Evolutionary conservation across 106 monocot species (phyloP).

Genomic region (Hemerocallis citrina): DNA sequence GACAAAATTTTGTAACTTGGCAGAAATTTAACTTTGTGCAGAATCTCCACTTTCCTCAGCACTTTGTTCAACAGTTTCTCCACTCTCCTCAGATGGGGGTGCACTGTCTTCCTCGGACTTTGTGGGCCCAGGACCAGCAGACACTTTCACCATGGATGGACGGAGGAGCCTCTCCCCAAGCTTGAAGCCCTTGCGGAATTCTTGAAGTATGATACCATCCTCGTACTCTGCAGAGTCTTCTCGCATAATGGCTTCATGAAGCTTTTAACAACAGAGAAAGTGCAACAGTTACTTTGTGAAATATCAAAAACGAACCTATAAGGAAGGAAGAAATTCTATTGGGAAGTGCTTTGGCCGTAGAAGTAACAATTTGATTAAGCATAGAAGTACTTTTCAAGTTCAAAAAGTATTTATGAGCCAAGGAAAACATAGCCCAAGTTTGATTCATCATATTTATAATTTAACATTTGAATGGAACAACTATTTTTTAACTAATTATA

Average conservation of each 20-base stretch:
- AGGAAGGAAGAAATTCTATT: too few species aligned
- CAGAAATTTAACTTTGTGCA: not conserved
- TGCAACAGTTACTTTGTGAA: not conserved
- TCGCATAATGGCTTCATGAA: constrained; percentile 90
- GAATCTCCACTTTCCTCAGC: constrained; percentile 16
- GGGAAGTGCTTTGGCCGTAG: too few species aligned
- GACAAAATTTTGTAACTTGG: not conserved
- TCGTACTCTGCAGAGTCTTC: constrained; percentile 70
- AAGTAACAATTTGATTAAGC: too few species aligned
- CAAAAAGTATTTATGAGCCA: too few species aligned
- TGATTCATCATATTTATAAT: too few species aligned
- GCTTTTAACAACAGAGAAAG: constrained; percentile 30
- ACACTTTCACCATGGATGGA: constrained; percentile 90
- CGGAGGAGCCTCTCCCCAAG: constrained; percentile 77
- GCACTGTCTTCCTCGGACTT: constrained; percentile 27
- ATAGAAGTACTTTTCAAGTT: too few species aligned
- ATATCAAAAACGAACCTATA: too few species aligned
- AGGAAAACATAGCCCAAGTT: too few species aligned
- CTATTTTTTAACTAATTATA: too few species aligned
- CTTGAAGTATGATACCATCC: constrained; percentile 73
- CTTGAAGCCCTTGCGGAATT: constrained; percentile 86
- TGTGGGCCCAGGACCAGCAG: constrained; percentile 79
- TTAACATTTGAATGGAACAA: too few species aligned
- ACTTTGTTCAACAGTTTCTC: constrained; percentile 16
- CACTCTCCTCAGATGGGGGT: constrained; percentile 5